Evolutionary conservation across 768 basidiomycete species (phyloP).

Genomic region (Phlebiopsis gigantea): DNA sequence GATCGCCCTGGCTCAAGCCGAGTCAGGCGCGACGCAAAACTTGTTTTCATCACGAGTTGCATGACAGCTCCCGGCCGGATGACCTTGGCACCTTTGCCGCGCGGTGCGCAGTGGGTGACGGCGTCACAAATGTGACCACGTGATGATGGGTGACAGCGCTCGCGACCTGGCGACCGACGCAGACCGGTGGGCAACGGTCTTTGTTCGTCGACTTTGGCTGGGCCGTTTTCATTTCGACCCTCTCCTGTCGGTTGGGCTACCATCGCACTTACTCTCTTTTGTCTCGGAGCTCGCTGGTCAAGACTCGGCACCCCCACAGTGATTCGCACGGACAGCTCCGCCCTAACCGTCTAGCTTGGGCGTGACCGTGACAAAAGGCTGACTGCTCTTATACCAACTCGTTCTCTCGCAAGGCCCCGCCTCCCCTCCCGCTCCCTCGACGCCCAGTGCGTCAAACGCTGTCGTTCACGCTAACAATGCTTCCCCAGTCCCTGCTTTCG

Average conservation of each 20-base stretch:
- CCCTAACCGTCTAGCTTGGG: background rate
- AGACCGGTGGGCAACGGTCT: background rate
- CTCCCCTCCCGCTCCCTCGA: constrained; percentile 7
- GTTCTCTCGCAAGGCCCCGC: background rate
- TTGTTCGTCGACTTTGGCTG: background rate
- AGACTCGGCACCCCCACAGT: background rate
- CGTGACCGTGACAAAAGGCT: constrained; percentile 7
- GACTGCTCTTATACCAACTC: constrained; percentile 3
- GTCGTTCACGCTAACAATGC: constrained; percentile 6
- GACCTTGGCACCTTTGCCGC: background rate
- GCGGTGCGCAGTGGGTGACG: background rate
- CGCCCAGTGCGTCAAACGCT: constrained; percentile 14
- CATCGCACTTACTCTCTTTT: background rate
- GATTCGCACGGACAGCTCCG: background rate
- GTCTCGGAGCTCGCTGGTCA: background rate
- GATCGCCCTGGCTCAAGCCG: background rate
- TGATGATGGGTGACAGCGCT: background rate
- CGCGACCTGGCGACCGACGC: background rate
- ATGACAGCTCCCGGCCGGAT: background rate
- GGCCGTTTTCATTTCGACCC: background rate
- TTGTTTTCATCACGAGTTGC: background rate
- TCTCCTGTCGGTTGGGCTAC: background rate
- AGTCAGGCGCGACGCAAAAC: background rate
- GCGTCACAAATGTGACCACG: background rate
- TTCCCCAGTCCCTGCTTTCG: constrained; percentile 6